Base-by-base conservation (phyloP, 306 rosid genomes). In the Dryas octopetala region DNA sequence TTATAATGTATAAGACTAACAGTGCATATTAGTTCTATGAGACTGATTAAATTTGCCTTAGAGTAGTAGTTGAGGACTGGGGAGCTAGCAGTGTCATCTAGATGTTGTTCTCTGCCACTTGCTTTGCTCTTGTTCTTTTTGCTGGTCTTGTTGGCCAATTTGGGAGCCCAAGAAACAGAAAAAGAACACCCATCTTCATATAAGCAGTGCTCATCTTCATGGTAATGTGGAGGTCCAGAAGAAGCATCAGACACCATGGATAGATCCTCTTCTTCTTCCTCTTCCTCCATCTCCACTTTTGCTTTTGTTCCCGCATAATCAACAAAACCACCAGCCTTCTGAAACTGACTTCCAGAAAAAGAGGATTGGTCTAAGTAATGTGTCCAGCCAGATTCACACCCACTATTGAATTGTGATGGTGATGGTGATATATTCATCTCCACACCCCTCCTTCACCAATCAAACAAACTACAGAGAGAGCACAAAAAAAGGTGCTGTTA, bases 51-150 rank as follows among this genome's bases (percentile, higher is more conserved):
- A 62, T 81, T 83, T 90, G 84, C 90, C 84, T 85, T 84, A 44
- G 88, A 78, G 16, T 47, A 17, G 53, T 65, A 48, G 19, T 73
- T 60, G 68, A 61, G 66, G 61, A 83, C 76, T 66, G 89, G 85
- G 77, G 97, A 95, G 82, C 96, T 92, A 38, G 99, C 98, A 76
- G 98, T 95, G 83, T 92, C 99, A 82, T 90, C 99, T 75, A 95
- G 97, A 59, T 70, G 78, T 23, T 83, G 86, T 62, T 85, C 83
- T 75, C 50, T 79, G 85, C 66, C 84, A 6, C 81, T 71, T 77
- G 28, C 78, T 76, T 83, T 90, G 83, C 77, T 88, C 55, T 82
- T 85, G 73, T 77, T 83, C 43, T 64, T 67, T 66, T 75, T 79
- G 62, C 66, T 79, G 62, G 61, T 57, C 19, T 64, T 70, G 41